These are phyloP conservation scores for Termitomyces sp. DNA, from an alignment of 768 basidiomycete genomes.

Conservation along the genomic window DNA sequence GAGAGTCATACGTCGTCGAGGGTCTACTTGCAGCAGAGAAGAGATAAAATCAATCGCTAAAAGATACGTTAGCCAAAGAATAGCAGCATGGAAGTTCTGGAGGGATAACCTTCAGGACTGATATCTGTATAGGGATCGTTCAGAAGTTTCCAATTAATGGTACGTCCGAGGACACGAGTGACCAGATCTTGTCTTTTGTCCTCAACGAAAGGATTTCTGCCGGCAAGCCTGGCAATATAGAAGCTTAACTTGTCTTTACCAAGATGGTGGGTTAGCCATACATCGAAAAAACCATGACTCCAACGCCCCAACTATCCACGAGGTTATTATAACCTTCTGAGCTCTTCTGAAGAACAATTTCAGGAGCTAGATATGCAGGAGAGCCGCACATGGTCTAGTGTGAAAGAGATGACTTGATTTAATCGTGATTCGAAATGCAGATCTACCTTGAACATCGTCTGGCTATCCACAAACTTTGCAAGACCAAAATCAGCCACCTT, in stretches of 20 bases:
- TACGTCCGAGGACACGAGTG: conserved; percentile 48
- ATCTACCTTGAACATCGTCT: conserved; percentile 69
- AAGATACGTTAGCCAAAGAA: not conserved
- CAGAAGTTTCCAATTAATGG: conserved; percentile 57
- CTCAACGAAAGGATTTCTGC: conserved; percentile 74
- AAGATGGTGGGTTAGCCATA: conserved; percentile 19
- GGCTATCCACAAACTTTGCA: conserved; percentile 79
- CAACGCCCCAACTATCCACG: conserved; percentile 96
- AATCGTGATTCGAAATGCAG: not conserved
- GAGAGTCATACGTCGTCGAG: conserved; percentile 63
- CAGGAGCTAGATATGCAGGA: conserved; percentile 53
- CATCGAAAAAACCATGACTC: conserved; percentile 92
- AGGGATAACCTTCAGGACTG: conserved; percentile 39
- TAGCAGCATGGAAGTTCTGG: not conserved
- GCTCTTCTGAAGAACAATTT: conserved; percentile 31
- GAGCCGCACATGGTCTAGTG: conserved; percentile 90
- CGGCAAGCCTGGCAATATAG: conserved; percentile 53
- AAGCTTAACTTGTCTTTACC: not conserved
- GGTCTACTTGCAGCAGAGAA: conserved; percentile 57
- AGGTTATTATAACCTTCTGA: conserved; percentile 74
- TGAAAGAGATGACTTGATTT: not conserved
- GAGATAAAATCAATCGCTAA: conserved; percentile 60
- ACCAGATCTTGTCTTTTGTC: conserved; percentile 55
- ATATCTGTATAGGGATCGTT: conserved; percentile 16
- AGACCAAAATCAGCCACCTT: conserved; percentile 97